phyloP scores from a whole-genome alignment of 257 asterid species.

The Ocimum tenuiflorum region DNA sequence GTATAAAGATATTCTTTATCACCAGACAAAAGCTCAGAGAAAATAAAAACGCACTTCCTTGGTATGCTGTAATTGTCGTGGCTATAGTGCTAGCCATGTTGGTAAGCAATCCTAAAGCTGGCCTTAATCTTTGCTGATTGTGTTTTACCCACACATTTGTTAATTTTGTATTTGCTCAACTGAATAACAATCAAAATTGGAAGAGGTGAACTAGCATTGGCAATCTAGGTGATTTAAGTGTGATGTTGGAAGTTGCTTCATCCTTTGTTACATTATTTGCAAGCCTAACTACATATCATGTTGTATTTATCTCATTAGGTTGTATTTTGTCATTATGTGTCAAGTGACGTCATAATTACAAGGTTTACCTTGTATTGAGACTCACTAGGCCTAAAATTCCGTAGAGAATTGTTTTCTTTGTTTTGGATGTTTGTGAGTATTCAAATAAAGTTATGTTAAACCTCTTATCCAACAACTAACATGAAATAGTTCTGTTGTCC shows the following conservation, averaged over 20 bases:
- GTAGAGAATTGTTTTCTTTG: background rate
- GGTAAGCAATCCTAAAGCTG: constrained; percentile 37
- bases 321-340: background rate
- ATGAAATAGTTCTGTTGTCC: background rate
- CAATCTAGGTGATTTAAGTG: background rate
- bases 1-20: constrained; percentile 33
- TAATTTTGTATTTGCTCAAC: background rate
- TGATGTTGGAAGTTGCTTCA: background rate
- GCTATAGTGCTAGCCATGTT: constrained; percentile 50
- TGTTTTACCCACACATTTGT: background rate
- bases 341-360: background rate
- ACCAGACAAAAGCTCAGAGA: constrained; percentile 32
- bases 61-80: constrained; percentile 57
- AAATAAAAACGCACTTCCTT: constrained; percentile 35
- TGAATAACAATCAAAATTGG: background rate
- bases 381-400: background rate
- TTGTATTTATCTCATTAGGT: background rate
- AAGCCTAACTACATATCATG: background rate
- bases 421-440: background rate
- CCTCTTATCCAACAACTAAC: background rate
- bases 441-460: background rate
- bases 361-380: background rate
- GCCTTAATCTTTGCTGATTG: background rate
- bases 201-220: background rate
- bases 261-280: background rate